Evolutionary conservation across 2,329 filamentous ascomycete species (phyloP), one percentile per base, ranked within the genome.

Genomic region (Nemania serpens): DNA sequence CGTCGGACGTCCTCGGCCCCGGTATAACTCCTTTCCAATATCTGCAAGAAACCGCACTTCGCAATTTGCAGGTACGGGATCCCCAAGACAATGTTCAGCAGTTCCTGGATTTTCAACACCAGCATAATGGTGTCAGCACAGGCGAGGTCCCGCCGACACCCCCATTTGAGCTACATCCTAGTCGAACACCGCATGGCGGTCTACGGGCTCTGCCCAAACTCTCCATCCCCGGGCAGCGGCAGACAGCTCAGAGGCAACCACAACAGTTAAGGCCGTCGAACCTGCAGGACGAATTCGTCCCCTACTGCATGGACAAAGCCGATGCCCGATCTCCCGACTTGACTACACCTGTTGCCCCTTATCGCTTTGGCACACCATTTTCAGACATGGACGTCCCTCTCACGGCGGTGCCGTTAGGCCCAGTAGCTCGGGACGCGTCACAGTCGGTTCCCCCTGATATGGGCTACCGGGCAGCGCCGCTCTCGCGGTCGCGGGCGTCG

Each of bases 361-460:
- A 93, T 77, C 87, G 91, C 56, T 88, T 91, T 65, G 89, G 87
- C n/a, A 96, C 91, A 0, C 93, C 93, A 15, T 91, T 93, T 74
- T 96, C 93, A 2, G 93, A 96, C 71, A 89, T 94, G 82, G 94
- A 97, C 73, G 87, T 93, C 12, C 93, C 94, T 0, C 78, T 96
- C 61, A 95, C 91, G 0, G 84, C 88, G 2, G 81, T 93, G 45
- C 85, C 86, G 1, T 70, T 87, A 15, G 91, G 89, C 0, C 91
- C 91, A 6, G 81, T 96, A 34, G 83, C 89, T 46, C 89, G 94
- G 52, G 89, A 95, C 71, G 81, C 83, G 48, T 96, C 92, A 25
- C 92, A 97, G 75, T 97, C 93, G 5, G 94, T 97, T 0, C 94
- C 94, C 45, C 94, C 94, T 6, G 88, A 96, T 77, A 97, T 97